Evolutionary conservation across 148 eudicot genomes (phyloP).

Genomic region (Agrostemma githago): DNA sequence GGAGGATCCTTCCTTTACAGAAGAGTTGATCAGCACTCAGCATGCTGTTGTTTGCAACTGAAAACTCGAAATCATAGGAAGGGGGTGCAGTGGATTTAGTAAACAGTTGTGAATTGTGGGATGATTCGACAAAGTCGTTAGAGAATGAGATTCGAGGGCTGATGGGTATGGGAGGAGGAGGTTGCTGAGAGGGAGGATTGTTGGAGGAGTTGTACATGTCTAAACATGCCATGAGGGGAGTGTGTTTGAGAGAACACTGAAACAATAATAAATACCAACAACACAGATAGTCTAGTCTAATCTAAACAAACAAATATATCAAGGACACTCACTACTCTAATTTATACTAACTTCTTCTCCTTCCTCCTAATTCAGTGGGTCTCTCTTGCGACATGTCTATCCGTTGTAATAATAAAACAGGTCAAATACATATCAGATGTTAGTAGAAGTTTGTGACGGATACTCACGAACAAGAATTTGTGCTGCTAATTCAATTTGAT

Average conservation of each 20-base stretch:
- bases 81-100: conserved; percentile 23
- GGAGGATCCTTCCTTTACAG: conserved; percentile 61
- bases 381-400: too few relatives aligned
- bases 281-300: conserved; percentile 12
- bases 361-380: conserved; percentile 20
- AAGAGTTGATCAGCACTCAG: conserved; percentile 83
- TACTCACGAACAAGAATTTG: too few relatives aligned
- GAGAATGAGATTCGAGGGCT: conserved; percentile 96
- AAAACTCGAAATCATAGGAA: conserved; percentile 76
- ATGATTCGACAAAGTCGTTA: conserved; percentile 66
- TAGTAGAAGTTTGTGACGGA: too few relatives aligned
- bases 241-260: neutral
- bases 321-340: neutral
- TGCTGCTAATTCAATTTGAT: neutral
- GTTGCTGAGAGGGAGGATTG: conserved; percentile 3
- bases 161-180: conserved; percentile 32
- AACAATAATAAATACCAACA: neutral
- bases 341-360: neutral
- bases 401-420: too few relatives aligned
- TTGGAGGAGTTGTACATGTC: conserved; percentile 49
- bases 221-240: conserved; percentile 63
- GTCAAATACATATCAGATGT: too few relatives aligned
- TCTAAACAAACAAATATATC: conserved; percentile 27
- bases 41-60: conserved; percentile 48
- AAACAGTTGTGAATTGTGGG: conserved; percentile 27